These are phyloP conservation scores for Euphorbia lathyris DNA, from an alignment of 345 rosid genomes.

Conservation along the genomic window DNA sequence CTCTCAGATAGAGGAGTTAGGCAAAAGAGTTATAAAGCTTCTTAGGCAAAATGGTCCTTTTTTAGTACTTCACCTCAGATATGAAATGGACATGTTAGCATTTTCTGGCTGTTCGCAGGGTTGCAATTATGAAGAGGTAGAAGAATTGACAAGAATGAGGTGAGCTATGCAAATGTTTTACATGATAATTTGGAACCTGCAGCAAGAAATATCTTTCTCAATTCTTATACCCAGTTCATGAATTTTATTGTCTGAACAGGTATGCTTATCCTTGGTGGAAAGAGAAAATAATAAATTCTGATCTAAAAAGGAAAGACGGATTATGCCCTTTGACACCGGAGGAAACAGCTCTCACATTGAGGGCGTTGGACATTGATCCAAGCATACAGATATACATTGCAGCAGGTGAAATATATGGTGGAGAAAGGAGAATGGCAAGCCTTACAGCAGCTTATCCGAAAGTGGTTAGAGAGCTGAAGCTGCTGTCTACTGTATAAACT, in stretches of 20 bases:
- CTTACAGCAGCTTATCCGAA: slow-evolving; percentile 65
- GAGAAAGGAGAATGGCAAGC: slow-evolving; percentile 63
- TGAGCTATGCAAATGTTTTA: slow-evolving; percentile 19
- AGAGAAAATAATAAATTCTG: slow-evolving; percentile 79
- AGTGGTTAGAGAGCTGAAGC: slow-evolving; percentile 49
- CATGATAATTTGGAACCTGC: not conserved
- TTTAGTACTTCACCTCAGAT: slow-evolving; percentile 87
- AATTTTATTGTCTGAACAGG: slow-evolving; percentile 31
- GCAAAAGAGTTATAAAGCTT: slow-evolving; percentile 68
- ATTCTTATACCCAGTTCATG: slow-evolving; percentile 1
- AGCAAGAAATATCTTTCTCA: slow-evolving; percentile 8
- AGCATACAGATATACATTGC: slow-evolving; percentile 74
- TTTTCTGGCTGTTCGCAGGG: slow-evolving; percentile 97
- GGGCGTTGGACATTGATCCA: slow-evolving; percentile 68
- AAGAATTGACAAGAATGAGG: slow-evolving; percentile 97
- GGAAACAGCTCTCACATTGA: slow-evolving; percentile 73
- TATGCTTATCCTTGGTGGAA: slow-evolving; percentile 98
- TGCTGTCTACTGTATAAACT: not conserved
- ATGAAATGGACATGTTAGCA: slow-evolving; percentile 99
- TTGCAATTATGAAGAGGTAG: slow-evolving; percentile 83
- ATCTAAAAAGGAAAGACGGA: slow-evolving; percentile 78
- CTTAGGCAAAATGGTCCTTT: slow-evolving; percentile 84
- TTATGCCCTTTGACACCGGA: slow-evolving; percentile 87
- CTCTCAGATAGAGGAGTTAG: slow-evolving; percentile 88
- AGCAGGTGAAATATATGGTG: slow-evolving; percentile 85